phyloP scores from a whole-genome alignment of 805 yeast species.

The Ogataea kodamae region DNA sequence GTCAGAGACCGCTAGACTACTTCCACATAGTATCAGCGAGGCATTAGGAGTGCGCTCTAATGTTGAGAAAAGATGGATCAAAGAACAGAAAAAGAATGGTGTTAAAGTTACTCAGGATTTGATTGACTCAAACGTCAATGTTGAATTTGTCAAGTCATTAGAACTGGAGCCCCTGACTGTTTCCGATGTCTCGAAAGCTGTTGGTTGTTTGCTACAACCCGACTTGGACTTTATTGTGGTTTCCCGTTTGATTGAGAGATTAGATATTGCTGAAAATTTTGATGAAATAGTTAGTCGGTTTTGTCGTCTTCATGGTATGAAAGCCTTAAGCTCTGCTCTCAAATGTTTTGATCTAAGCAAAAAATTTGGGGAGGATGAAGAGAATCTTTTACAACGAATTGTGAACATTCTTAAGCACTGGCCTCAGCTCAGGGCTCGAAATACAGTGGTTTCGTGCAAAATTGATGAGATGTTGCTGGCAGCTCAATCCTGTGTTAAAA shows the following conservation, averaged over 20 bases:
- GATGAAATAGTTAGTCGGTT: slow-evolving; percentile 52
- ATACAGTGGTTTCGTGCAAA: slow-evolving; percentile 69
- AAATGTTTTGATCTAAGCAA: slow-evolving; percentile 28
- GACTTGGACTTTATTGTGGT: slow-evolving; percentile 65
- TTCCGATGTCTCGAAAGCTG: slow-evolving; percentile 71
- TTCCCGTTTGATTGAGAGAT: slow-evolving; percentile 62
- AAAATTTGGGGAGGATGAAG: slow-evolving; percentile 30
- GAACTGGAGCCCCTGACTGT: slow-evolving; percentile 48
- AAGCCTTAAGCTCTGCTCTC: slow-evolving; percentile 63
- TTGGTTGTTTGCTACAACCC: slow-evolving; percentile 73
- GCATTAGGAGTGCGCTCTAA: slow-evolving; percentile 74
- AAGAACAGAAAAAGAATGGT: slow-evolving; percentile 49
- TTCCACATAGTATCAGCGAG: slow-evolving; percentile 80
- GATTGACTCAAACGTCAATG: slow-evolving; percentile 57
- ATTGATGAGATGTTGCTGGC: slow-evolving; percentile 61
- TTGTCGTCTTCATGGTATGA: slow-evolving; percentile 82
- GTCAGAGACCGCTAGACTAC: slow-evolving; percentile 79
- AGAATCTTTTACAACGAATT: slow-evolving; percentile 43
- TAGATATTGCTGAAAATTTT: slow-evolving; percentile 37
- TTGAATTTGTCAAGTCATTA: slow-evolving; percentile 59
- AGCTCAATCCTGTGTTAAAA: slow-evolving; percentile 30
- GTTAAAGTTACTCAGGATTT: slow-evolving; percentile 47
- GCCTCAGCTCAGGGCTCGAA: slow-evolving; percentile 67
- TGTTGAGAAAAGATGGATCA: slow-evolving; percentile 70
- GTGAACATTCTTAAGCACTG: slow-evolving; percentile 57